Conservation (phyloP, 352 stramenopile genomes). For the Globisporangium apiculatum region DNA sequence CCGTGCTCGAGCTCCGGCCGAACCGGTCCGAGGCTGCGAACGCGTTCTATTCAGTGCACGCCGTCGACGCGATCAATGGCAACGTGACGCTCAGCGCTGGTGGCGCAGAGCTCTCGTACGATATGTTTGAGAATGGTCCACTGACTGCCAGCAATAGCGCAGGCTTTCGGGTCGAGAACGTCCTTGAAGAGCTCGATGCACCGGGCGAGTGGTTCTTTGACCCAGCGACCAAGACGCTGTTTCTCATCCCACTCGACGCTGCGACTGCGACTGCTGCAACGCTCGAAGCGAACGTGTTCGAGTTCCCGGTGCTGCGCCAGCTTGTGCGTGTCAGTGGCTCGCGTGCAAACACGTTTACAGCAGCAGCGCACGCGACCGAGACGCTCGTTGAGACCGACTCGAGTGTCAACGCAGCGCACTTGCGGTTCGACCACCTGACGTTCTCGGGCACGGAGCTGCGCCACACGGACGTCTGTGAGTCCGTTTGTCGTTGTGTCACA, state of each 20-base stretch:
- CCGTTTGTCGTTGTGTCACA: no score
- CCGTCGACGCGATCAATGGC: slow-evolving; percentile 14
- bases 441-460: slow-evolving; percentile 60
- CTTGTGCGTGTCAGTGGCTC: slow-evolving; percentile 55
- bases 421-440: slow-evolving; percentile 50
- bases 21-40: slow-evolving; percentile 24
- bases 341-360: slow-evolving; percentile 41
- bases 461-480: slow-evolving; percentile 44
- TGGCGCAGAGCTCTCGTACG: slow-evolving; percentile 37
- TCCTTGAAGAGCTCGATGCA: slow-evolving; percentile 51
- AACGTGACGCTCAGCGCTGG: slow-evolving; percentile 37
- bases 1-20: slow-evolving; percentile 29
- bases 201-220: slow-evolving; percentile 71
- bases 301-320: slow-evolving; percentile 56
- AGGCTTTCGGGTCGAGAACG: slow-evolving; percentile 56
- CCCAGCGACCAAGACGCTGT: slow-evolving; percentile 29
- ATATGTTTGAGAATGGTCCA: slow-evolving; percentile 30
- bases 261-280: slow-evolving; percentile 13
- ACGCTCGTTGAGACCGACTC: slow-evolving; percentile 44
- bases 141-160: slow-evolving; percentile 4
- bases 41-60: slow-evolving; percentile 31
- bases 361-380: slow-evolving; percentile 30
- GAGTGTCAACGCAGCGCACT: slow-evolving; percentile 18
- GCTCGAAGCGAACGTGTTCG: slow-evolving; percentile 24
- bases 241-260: slow-evolving; percentile 47